Conservation (phyloP, 2,329 filamentous ascomycete genomes). For the Fusarium devonianum region DNA sequence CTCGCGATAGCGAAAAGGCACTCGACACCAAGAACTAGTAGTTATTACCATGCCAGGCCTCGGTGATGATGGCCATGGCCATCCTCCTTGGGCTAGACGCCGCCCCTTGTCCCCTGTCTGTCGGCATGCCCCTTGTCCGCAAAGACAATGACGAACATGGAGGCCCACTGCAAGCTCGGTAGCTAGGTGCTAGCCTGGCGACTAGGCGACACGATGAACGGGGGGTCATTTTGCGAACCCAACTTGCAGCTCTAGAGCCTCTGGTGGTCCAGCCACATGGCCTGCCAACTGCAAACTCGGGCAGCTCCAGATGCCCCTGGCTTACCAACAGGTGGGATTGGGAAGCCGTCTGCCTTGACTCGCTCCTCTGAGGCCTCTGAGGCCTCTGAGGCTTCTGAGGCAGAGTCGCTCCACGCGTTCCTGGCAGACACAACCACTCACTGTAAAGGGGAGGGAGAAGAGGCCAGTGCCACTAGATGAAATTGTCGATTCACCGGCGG, state of each 20-base stretch:
- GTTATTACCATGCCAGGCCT: slow-evolving; percentile 13
- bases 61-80: slow-evolving; percentile 18
- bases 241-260: slow-evolving; percentile 29
- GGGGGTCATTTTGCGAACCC: slow-evolving; percentile 35
- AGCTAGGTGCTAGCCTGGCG: slow-evolving; percentile 37
- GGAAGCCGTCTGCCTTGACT: slow-evolving; percentile 14
- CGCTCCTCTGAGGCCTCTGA: slow-evolving; percentile 4
- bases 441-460: background rate
- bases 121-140: slow-evolving; percentile 26
- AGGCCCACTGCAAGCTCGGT: slow-evolving; percentile 40
- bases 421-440: background rate
- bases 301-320: slow-evolving; percentile 18
- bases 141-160: slow-evolving; percentile 41
- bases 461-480: background rate
- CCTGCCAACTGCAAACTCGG: slow-evolving; percentile 27
- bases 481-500: background rate
- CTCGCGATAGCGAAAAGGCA: background rate
- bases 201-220: slow-evolving; percentile 36
- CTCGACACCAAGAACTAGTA: slow-evolving; percentile 4
- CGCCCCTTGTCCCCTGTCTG: slow-evolving; percentile 17
- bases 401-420: too few species aligned
- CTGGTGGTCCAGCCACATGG: slow-evolving; percentile 31
- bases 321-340: background rate
- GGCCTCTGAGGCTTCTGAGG: too few species aligned
- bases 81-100: slow-evolving; percentile 15